These are phyloP conservation scores for Arbutus unedo DNA, from an alignment of 148 eudicot species.

Conservation along the genomic window DNA sequence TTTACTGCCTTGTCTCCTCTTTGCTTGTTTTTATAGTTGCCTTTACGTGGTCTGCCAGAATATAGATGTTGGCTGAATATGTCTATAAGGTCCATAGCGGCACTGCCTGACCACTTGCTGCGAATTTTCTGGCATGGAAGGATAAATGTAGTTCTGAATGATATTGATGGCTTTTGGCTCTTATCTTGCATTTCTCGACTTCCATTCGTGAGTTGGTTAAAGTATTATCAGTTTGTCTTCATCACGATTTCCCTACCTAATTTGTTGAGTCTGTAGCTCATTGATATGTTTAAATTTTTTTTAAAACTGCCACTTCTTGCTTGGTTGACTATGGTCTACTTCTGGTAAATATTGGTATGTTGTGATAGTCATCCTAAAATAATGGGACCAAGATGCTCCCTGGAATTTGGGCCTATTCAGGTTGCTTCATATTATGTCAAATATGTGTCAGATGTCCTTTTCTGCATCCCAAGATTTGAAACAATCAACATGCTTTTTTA, in stretches of 20 bases:
- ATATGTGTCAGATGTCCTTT: background rate
- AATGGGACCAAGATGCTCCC: too few species aligned
- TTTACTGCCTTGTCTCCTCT: slow-evolving; percentile 12
- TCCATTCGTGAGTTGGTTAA: background rate
- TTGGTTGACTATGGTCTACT: too few species aligned
- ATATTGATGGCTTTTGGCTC: background rate
- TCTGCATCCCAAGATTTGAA: background rate
- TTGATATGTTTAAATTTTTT: too few species aligned
- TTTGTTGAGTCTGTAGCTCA: too few species aligned
- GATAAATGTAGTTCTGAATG: background rate
- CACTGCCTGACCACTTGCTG: background rate
- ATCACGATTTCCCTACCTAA: too few species aligned
- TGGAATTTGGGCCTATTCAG: background rate
- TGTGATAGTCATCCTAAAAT: too few species aligned
- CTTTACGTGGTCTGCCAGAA: slow-evolving; percentile 2
- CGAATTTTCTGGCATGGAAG: background rate
- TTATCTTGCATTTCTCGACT: background rate
- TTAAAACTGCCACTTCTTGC: too few species aligned
- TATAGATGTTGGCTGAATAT: background rate
- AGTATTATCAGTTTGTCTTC: background rate
- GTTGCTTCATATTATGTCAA: background rate
- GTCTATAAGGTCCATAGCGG: background rate
- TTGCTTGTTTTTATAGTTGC: background rate
- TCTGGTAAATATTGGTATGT: too few species aligned
- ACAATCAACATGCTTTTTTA: background rate